Evolutionary conservation across 2,329 filamentous ascomycete genomes (phyloP).

Genomic region (Cladosporium oxysporum): DNA sequence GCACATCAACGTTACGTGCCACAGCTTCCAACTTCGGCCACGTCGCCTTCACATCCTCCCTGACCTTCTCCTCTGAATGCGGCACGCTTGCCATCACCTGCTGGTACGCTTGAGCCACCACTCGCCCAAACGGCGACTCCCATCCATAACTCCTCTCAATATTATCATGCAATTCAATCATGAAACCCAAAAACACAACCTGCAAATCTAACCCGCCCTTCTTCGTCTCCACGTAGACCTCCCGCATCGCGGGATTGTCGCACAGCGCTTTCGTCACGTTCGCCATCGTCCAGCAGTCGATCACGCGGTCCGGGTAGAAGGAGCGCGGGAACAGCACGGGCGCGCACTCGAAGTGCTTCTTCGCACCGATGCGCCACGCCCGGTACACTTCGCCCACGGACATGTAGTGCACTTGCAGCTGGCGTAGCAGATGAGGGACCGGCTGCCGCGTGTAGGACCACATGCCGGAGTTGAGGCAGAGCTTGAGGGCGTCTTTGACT

Average conservation of each 20-base stretch:
- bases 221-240: slow-evolving; percentile 34
- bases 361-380: slow-evolving; percentile 54
- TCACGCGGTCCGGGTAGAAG: slow-evolving; percentile 56
- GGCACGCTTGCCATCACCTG: slow-evolving; percentile 28
- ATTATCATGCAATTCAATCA: slow-evolving; percentile 44
- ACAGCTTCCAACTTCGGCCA: slow-evolving; percentile 49
- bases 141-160: slow-evolving; percentile 47
- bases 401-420: slow-evolving; percentile 54
- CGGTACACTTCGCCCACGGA: slow-evolving; percentile 44
- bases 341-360: slow-evolving; percentile 54
- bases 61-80: slow-evolving; percentile 24
- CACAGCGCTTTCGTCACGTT: slow-evolving; percentile 28
- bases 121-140: slow-evolving; percentile 35
- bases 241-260: slow-evolving; percentile 20
- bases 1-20: slow-evolving; percentile 39
- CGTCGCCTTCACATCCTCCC: slow-evolving; percentile 63
- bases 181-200: slow-evolving; percentile 45
- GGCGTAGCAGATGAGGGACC: slow-evolving; percentile 54
- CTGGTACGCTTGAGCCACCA: slow-evolving; percentile 28
- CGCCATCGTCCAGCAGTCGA: slow-evolving; percentile 44
- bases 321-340: slow-evolving; percentile 52
- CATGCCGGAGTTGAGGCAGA: slow-evolving; percentile 36
- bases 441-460: slow-evolving; percentile 58
- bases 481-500: slow-evolving; percentile 33
- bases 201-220: slow-evolving; percentile 43